phyloP scores from a whole-genome alignment of 164 flowering plant species.

The Vitis labrusca region DNA sequence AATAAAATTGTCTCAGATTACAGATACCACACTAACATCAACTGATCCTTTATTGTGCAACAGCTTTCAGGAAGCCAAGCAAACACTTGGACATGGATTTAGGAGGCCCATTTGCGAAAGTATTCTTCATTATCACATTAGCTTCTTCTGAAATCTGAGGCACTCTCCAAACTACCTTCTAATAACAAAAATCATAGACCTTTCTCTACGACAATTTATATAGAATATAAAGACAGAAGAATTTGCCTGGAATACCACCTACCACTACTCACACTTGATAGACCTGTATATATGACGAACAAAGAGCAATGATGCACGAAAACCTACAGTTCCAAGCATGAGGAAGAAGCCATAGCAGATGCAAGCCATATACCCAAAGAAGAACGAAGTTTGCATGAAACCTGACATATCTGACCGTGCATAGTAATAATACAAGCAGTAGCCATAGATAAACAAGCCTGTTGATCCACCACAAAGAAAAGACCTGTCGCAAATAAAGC shows the following conservation, averaged over 20 bases:
- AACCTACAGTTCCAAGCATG: constrained; percentile 40
- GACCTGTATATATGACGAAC: constrained; percentile 39
- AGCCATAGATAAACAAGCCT: constrained; percentile 39
- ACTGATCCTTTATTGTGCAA: too few relatives aligned
- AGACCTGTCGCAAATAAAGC: constrained; percentile 19
- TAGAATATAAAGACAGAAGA: background rate
- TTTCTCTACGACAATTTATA: background rate
- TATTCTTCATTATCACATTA: background rate
- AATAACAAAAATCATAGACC: constrained; percentile 4
- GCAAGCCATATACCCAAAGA: constrained; percentile 49
- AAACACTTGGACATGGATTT: background rate
- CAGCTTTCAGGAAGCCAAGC: background rate
- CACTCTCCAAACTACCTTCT: constrained; percentile 8
- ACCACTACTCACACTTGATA: constrained; percentile 34
- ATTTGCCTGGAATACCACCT: background rate
- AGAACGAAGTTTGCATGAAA: constrained; percentile 43
- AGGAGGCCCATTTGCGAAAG: background rate
- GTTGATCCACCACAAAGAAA: constrained; percentile 46
- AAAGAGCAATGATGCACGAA: constrained; percentile 37
- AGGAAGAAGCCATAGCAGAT: constrained; percentile 46
- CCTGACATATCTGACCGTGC: constrained; percentile 43
- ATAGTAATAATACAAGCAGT: constrained; percentile 40
- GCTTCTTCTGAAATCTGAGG: constrained; percentile 1
- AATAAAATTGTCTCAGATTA: background rate
- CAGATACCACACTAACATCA: background rate